These are phyloP conservation scores for Trypanosoma conorhini DNA, from an alignment of 208 protist genomes.

Conservation along the genomic window DNA sequence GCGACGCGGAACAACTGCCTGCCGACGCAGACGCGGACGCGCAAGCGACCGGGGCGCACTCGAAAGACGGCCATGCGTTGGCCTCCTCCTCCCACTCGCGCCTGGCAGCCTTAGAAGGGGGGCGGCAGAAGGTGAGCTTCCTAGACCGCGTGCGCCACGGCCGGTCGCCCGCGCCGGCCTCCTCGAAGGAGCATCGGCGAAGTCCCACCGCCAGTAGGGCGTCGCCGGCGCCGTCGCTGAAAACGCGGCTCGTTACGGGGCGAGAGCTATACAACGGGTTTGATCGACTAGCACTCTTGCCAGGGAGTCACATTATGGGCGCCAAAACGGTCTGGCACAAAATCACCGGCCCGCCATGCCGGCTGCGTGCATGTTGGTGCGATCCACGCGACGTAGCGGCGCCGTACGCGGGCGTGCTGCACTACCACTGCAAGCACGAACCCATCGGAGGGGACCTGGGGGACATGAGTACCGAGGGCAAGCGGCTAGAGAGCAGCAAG, in stretches of 20 bases:
- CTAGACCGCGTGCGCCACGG: too few relatives aligned
- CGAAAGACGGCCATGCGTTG: neutral
- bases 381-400: conserved; percentile 53
- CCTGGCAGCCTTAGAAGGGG: too few relatives aligned
- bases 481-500: neutral
- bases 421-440: conserved; percentile 84
- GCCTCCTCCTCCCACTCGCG: neutral
- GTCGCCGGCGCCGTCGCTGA: neutral
- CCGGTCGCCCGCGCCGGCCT: neutral
- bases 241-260: neutral
- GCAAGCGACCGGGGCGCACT: neutral
- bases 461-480: conserved; percentile 19
- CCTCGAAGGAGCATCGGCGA: neutral
- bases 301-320: neutral
- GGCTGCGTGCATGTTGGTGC: conserved; percentile 81
- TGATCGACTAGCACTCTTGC: conserved; percentile 20
- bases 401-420: conserved; percentile 58
- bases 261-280: conserved; percentile 40
- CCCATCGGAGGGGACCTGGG: conserved; percentile 12
- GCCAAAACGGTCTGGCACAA: conserved; percentile 8
- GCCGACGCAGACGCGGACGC: neutral
- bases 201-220: neutral
- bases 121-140: too few relatives aligned
- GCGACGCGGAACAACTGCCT: neutral
- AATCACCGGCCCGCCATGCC: conserved; percentile 29